Evolutionary conservation across 306 rosid genomes (phyloP), one percentile per base, ranked within the genome.

Genomic region (Abrus precatorius): DNA sequence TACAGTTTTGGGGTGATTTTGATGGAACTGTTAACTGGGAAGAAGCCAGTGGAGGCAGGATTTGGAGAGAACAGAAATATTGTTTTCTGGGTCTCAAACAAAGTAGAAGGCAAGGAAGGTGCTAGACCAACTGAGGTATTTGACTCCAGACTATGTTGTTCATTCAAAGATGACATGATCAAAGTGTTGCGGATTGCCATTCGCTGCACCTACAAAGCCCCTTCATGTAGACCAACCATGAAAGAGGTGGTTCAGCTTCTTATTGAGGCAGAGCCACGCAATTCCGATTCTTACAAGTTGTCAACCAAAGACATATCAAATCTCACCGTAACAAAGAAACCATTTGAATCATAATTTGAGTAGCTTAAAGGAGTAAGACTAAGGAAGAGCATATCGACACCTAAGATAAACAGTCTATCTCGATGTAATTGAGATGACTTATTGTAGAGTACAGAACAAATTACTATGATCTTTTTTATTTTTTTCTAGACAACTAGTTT

Each of bases 1-100:
- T 96, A 96, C 81, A 96, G 99, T 65, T 96, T 87, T 62, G 99
- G 99, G 29, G 98, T 96, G 77, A 93, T 96, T 66, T 70, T 96
- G 20, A 90, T 93, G 99, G 99, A 96, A 61, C 77, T 96, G 50
- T 84, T 96, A 82, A 96, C 98, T 1, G 99, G 99, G 69, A 96
- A 88, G 88, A 96, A 90, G 84, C 97, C 98, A 0, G 89, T 96
- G 63, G 97, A 93, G 80, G 77, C 91, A 56, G 97, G 90, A 77
- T 96, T 93, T 77, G 99, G 98, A 10, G 99, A 96, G 66, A 88
- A 90, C 90, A 96, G 91, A 90, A 93, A 89, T 64, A 92, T 96
- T 34, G 91, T 88, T 1, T 85, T 85, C 65, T 96, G 99, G 99
- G 93, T 96, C 57, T 92, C 97, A 53, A 96, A 86, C 87, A 96